Evolutionary conservation across 2,329 filamentous ascomycete genomes (phyloP), one percentile per base, ranked within the genome.

Genomic region (Alternaria viburni): DNA sequence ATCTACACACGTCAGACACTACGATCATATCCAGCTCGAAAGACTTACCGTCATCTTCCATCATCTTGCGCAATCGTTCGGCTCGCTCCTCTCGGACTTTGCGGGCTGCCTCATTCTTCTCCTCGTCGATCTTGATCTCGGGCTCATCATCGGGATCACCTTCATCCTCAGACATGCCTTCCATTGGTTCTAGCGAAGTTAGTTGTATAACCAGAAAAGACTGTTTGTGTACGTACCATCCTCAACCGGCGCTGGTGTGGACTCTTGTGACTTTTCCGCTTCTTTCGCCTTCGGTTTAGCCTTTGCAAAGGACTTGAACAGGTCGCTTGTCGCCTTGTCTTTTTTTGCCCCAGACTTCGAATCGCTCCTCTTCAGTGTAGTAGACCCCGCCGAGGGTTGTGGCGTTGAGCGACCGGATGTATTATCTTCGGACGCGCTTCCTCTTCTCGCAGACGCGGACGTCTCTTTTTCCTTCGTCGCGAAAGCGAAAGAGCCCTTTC

Each of bases 271-370:
- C 71, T 80, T 74, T 81, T 85, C 68, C 69, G 70, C 66, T 19
- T 72, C 73, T 71, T 89, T 80, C 7, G 73, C 69, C 63, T 82
- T 92, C 5, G 89, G 83, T 70, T 89, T 90, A 3, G 84, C 78
- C 72, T 91, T 92, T 13, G 92, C 91, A 76, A 96, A 96, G 0
- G 92, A 91, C 64, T 90, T 90, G 84, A 96, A 93, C 25, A 96
- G 88, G 62, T 87, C 87, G 3, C 74, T 71, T 30, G 67, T 69
- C n/a, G 89, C 87, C 15, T 82, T 84, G 57, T 87, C 86, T 60
- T 87, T 87, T 73, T 92, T 93, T 3, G 86, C 68, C 6, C 79
- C 75, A 3, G 82, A 73, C 67, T 84, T 85, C 55, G 77, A 68
- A 64, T 76, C 62, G 65, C 73, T 64, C 73, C 82, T 63, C 73